phyloP scores from a whole-genome alignment of 148 eudicot species.

The Silene conica region DNA sequence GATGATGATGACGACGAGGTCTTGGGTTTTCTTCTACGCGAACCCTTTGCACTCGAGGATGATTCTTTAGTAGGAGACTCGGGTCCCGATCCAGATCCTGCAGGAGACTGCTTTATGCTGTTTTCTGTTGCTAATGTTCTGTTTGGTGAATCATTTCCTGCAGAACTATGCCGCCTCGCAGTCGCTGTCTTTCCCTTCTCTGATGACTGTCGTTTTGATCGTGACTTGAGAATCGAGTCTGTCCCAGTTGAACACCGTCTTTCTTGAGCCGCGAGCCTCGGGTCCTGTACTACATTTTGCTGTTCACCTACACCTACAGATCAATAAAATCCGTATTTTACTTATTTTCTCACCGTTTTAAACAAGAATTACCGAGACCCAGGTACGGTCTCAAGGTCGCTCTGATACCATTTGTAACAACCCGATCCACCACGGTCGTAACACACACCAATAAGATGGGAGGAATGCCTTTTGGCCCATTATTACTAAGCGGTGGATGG shows the following conservation, averaged over 20 bases:
- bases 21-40: constrained; percentile 43
- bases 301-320: constrained; percentile 13
- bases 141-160: constrained; percentile 18
- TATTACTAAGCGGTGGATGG: no score
- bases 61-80: constrained; percentile 26
- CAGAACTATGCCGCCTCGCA: constrained; percentile 30
- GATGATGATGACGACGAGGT: constrained; percentile 11
- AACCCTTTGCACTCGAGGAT: constrained; percentile 16
- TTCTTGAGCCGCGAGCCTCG: constrained; percentile 11
- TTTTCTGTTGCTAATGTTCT: constrained; percentile 14
- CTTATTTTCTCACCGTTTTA: not conserved
- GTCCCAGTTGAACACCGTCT: constrained; percentile 20
- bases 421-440: no score
- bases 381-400: no score
- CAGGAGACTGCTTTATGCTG: constrained; percentile 12
- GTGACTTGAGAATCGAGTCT: constrained; percentile 20
- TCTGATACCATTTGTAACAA: no score
- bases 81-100: constrained; percentile 11
- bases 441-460: no score
- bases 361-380: not conserved
- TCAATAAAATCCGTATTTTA: no score
- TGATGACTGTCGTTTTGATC: constrained; percentile 28
- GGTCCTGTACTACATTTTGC: constrained; percentile 12
- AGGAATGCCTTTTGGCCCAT: no score
- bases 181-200: constrained; percentile 23